Evolutionary conservation across 768 basidiomycete species (phyloP).

Genomic region (Leccinellum albellum): DNA sequence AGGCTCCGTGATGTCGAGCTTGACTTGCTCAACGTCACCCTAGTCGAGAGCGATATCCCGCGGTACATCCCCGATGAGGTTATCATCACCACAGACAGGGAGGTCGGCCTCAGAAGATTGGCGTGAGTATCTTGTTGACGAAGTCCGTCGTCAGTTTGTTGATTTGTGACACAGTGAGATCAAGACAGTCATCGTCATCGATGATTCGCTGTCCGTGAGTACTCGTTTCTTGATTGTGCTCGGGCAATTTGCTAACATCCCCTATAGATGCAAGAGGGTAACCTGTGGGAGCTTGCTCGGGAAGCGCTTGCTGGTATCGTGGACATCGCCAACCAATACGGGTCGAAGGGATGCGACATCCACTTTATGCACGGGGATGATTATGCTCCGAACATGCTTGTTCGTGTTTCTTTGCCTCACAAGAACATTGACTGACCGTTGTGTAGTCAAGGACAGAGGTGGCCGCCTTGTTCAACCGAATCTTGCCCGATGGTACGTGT

Average conservation of each 20-base stretch:
- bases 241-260: background rate
- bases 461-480: slow-evolving; percentile 22
- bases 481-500: slow-evolving; percentile 22
- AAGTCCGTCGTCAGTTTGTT: background rate
- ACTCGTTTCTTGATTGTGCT: background rate
- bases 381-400: slow-evolving; percentile 29
- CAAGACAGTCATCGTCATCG: slow-evolving; percentile 40
- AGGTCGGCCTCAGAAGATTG: slow-evolving; percentile 18
- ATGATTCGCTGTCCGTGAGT: slow-evolving; percentile 39
- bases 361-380: slow-evolving; percentile 38
- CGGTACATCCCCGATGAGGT: slow-evolving; percentile 20
- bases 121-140: slow-evolving; percentile 21
- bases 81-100: slow-evolving; percentile 16
- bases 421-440: background rate
- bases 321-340: slow-evolving; percentile 35
- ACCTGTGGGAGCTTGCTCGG: slow-evolving; percentile 36
- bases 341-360: slow-evolving; percentile 38
- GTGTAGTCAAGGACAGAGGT: slow-evolving; percentile 23
- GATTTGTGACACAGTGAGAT: slow-evolving; percentile 27
- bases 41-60: slow-evolving; percentile 27
- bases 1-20: slow-evolving; percentile 6
- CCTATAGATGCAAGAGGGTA: slow-evolving; percentile 38
- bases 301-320: slow-evolving; percentile 42
- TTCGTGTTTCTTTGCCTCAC: background rate
- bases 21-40: slow-evolving; percentile 25